Conservation (phyloP, 176 grass and related monocot genomes). For the Zoysia japonica region DNA sequence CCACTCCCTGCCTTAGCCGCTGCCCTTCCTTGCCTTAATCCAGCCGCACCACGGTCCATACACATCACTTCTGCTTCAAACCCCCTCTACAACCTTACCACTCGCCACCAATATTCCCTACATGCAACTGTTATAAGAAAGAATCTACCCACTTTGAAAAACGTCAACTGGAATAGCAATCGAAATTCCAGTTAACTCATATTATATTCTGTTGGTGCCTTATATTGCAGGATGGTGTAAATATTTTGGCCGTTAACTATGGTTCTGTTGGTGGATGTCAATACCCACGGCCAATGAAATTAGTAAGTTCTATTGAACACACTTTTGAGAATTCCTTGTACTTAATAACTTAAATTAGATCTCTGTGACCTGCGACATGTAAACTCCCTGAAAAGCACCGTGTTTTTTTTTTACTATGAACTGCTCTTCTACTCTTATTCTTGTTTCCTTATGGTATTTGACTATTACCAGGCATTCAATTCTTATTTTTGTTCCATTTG, state of each 20-base stretch:
- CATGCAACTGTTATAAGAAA: too few species aligned
- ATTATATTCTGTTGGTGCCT: constrained; percentile 29
- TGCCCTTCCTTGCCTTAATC: too few species aligned
- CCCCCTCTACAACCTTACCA: too few species aligned
- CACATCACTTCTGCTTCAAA: too few species aligned
- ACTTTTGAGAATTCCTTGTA: constrained; percentile 3
- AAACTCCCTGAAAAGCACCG: not conserved
- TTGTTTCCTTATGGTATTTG: too few species aligned
- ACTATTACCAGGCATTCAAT: too few species aligned
- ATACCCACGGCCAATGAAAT: constrained; percentile 64
- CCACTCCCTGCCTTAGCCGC: too few species aligned
- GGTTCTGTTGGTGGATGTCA: constrained; percentile 87
- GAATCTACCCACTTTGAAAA: not conserved
- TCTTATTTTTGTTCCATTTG: not conserved
- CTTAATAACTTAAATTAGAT: not conserved
- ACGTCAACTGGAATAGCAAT: not conserved
- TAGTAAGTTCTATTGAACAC: constrained; percentile 57
- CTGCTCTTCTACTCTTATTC: not conserved
- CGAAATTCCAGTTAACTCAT: constrained; percentile 12
- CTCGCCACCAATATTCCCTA: too few species aligned
- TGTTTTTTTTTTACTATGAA: not conserved
- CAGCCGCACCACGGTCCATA: too few species aligned
- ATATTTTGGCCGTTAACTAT: constrained; percentile 93
- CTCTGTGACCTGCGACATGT: not conserved
- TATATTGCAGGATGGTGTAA: constrained; percentile 81